These are phyloP conservation scores for Lachnellula arida DNA, from an alignment of 2,329 filamentous ascomycete species.

Conservation along the genomic window DNA sequence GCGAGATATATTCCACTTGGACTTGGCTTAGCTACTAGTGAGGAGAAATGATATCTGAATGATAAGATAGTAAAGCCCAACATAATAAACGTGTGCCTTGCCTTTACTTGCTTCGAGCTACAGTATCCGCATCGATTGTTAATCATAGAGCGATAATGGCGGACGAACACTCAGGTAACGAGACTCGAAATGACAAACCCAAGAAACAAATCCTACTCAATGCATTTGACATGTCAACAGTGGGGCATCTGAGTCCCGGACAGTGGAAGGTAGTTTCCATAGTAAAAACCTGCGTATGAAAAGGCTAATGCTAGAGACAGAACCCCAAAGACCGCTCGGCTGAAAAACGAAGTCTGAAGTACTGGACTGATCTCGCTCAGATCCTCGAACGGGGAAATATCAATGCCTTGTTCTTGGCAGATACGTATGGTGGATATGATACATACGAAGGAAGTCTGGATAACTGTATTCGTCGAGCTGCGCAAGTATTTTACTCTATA, in stretches of 20 bases:
- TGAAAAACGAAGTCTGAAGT: slow-evolving; percentile 54
- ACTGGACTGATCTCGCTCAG: slow-evolving; percentile 61
- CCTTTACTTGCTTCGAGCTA: neutral
- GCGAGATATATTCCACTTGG: neutral
- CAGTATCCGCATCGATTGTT: neutral
- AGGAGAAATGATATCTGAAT: too few relatives aligned
- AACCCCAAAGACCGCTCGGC: slow-evolving; percentile 57
- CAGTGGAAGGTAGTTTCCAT: slow-evolving; percentile 55
- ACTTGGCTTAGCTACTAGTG: too few relatives aligned
- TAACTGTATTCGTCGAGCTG: slow-evolving; percentile 56
- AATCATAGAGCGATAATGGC: neutral
- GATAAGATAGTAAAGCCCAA: too few relatives aligned
- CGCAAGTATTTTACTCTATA: slow-evolving; percentile 33
- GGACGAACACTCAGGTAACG: neutral
- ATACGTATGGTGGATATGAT: slow-evolving; percentile 57
- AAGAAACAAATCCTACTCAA: slow-evolving; percentile 57
- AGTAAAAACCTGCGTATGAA: neutral
- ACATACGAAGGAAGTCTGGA: slow-evolving; percentile 55
- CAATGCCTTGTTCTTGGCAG: slow-evolving; percentile 61
- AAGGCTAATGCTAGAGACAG: slow-evolving; percentile 29
- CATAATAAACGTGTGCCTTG: neutral
- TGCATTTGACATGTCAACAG: slow-evolving; percentile 62
- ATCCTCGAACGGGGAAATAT: slow-evolving; percentile 57
- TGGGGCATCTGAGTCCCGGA: slow-evolving; percentile 60
- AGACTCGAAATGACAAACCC: neutral